Conservation (phyloP, 768 basidiomycete species). For the Flagelloscypha sp. region DNA sequence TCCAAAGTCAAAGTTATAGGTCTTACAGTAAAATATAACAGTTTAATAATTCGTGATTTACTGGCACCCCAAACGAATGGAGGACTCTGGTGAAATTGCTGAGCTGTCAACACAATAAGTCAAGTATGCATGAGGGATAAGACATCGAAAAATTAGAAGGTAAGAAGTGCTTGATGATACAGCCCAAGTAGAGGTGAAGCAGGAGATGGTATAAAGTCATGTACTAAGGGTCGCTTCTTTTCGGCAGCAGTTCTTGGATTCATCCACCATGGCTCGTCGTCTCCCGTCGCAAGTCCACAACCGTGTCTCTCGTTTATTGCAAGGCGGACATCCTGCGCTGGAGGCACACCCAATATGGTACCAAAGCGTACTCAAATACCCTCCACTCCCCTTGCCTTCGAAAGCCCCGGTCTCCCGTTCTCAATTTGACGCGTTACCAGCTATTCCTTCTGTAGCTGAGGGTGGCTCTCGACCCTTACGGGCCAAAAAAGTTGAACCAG, state of each 20-base stretch:
- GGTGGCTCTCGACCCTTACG: slow-evolving; percentile 19
- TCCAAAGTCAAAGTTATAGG: not conserved
- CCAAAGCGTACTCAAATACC: slow-evolving; percentile 75
- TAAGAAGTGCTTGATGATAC: too few species aligned
- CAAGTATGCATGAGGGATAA: too few species aligned
- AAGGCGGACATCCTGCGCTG: slow-evolving; percentile 48
- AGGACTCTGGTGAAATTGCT: too few species aligned
- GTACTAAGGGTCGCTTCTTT: too few species aligned
- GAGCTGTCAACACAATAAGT: too few species aligned
- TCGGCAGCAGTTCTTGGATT: not conserved
- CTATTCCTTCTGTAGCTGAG: slow-evolving; percentile 9
- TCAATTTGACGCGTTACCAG: slow-evolving; percentile 39
- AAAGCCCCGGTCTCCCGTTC: slow-evolving; percentile 56
- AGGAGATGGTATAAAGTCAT: too few species aligned
- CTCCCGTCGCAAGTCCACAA: slow-evolving; percentile 86
- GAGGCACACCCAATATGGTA: slow-evolving; percentile 86
- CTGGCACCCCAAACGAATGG: too few species aligned
- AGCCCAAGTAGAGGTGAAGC: too few species aligned
- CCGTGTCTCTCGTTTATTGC: slow-evolving; percentile 74
- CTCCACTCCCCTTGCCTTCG: slow-evolving; percentile 81
- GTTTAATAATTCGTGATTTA: too few species aligned
- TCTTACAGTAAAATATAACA: not conserved
- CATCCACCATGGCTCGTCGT: slow-evolving; percentile 60
- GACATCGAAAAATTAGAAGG: too few species aligned
- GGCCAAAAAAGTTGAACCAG: slow-evolving; percentile 36